Conservation (phyloP, 192 early-diverging fungal species). For the Coemansia sp. region DNA sequence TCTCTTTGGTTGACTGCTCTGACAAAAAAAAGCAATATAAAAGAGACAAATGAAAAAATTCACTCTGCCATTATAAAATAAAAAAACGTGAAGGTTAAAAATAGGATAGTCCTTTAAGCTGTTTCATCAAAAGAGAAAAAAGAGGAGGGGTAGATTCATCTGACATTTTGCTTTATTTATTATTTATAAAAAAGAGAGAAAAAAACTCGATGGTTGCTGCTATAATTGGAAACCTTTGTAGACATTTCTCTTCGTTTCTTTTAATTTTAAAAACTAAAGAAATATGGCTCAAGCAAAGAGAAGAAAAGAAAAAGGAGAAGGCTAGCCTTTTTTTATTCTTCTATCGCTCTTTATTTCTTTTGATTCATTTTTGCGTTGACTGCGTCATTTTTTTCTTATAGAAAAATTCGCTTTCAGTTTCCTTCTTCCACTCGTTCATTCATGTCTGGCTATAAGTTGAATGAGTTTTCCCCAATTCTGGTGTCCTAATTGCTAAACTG, state of each 20-base stretch:
- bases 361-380: no score
- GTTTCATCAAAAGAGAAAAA: background rate
- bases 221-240: no score
- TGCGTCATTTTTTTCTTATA: background rate
- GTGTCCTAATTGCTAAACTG: background rate
- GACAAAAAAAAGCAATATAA: background rate
- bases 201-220: no score
- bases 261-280: background rate
- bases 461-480: background rate
- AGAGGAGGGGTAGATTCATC: no score
- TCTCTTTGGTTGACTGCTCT: background rate
- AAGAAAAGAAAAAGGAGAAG: background rate
- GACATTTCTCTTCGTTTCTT: background rate
- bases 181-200: no score
- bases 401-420: background rate
- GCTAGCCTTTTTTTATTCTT: background rate
- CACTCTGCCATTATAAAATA: background rate
- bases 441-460: background rate
- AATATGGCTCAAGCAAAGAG: background rate
- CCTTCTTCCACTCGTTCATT: background rate
- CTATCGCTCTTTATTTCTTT: no score
- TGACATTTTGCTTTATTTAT: no score
- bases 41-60: background rate
- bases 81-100: no score
- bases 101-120: background rate